phyloP scores from a whole-genome alignment of 164 flowering plant genomes.

The Nymphaea thermarum region DNA sequence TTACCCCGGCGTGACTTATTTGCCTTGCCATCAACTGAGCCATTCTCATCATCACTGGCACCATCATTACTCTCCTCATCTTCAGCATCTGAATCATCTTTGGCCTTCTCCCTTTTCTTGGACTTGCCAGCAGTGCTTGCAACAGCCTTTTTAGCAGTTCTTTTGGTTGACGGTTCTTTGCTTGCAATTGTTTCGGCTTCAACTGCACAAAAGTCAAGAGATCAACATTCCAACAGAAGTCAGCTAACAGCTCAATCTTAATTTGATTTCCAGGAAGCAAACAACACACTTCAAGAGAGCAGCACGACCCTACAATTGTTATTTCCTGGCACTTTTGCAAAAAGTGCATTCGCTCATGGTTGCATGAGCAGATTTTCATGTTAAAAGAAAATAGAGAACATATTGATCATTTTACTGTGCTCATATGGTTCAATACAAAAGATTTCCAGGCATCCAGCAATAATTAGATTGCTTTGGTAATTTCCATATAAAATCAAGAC shows the following conservation, averaged over 20 bases:
- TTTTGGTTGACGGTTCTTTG: conserved; percentile 16
- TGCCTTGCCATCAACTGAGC: conserved; percentile 11
- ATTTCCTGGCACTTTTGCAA: not conserved
- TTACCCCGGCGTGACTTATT: conserved; percentile 30
- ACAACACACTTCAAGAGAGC: not conserved
- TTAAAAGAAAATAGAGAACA: not conserved
- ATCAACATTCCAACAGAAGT: not conserved
- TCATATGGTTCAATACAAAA: not conserved
- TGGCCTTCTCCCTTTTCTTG: conserved; percentile 53
- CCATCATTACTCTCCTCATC: conserved; percentile 29
- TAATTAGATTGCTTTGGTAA: not conserved
- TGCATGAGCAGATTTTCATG: not conserved
- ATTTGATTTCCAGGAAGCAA: not conserved
- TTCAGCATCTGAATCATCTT: conserved; percentile 48
- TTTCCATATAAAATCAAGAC: not conserved
- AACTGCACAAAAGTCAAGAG: conserved; percentile 9
- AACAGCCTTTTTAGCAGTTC: conserved; percentile 24
- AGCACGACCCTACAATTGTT: not conserved
- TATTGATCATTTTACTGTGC: not conserved
- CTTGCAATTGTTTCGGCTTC: conserved; percentile 25
- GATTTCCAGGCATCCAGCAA: too few species aligned
- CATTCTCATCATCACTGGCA: conserved; percentile 34
- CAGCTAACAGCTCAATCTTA: not conserved
- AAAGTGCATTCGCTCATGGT: not conserved
- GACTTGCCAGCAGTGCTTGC: conserved; percentile 30